Evolutionary conservation across 208 protist species (phyloP).

Genomic region (Trypanosoma theileri): DNA sequence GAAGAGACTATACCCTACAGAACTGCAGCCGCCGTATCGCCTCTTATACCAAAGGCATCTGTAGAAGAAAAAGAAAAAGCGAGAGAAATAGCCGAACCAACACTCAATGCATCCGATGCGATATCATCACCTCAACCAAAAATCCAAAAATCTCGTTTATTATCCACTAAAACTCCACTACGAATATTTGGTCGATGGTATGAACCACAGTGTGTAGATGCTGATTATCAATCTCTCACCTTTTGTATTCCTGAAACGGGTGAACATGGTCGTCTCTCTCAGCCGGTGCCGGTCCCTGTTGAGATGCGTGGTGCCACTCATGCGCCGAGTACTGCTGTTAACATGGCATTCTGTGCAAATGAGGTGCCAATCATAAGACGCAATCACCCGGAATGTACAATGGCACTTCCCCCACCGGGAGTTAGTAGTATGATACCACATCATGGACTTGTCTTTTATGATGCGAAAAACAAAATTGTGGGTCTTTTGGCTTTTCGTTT

Average conservation of each 20-base stretch:
- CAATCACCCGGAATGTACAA: conserved; percentile 43
- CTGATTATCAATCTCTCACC: conserved; percentile 54
- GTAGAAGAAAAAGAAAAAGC: too few relatives aligned
- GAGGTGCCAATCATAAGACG: conserved; percentile 52
- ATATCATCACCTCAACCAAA: not conserved
- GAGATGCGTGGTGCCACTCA: conserved; percentile 30
- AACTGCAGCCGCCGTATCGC: too few relatives aligned
- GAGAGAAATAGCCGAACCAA: too few relatives aligned
- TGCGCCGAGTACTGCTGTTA: conserved; percentile 32
- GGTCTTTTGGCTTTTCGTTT: conserved; percentile 59
- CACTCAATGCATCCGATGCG: not conserved
- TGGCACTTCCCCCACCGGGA: not conserved
- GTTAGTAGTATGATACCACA: conserved; percentile 47
- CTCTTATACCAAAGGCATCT: too few relatives aligned
- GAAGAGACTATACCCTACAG: too few relatives aligned
- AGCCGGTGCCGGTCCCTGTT: conserved; percentile 33
- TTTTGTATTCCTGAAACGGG: conserved; percentile 64
- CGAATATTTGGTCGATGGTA: conserved; percentile 50
- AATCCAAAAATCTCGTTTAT: not conserved
- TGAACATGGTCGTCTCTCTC: conserved; percentile 62
- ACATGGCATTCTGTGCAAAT: conserved; percentile 66
- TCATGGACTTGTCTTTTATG: conserved; percentile 76
- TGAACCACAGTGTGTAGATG: conserved; percentile 40
- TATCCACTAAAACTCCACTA: not conserved
- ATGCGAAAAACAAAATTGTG: conserved; percentile 31